Base-by-base conservation (phyloP, 2,329 filamentous ascomycete genomes). In the Paecilomyces sp. region DNA sequence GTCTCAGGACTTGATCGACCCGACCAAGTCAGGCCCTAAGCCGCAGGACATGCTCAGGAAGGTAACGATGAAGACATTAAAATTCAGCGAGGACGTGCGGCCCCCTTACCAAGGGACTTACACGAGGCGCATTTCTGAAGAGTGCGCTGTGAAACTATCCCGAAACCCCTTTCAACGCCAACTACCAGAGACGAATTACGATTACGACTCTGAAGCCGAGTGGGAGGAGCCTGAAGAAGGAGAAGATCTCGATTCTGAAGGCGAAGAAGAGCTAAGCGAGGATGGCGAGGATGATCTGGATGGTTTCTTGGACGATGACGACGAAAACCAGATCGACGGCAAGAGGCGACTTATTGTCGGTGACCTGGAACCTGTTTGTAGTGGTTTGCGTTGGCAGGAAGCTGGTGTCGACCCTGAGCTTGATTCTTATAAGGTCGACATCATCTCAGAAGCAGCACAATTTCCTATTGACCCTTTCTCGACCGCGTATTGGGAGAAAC, bases 281-380 rank as follows among this genome's bases (percentile, higher is more conserved):
- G 85, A 85, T 11, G 88, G 86, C n/a, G 89, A 90, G 15, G 89
- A 90, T 63, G 92, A 95, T 61, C 89, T 96, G 87, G 90, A 91
- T 3, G 92, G 87, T 18, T 97, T 97, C 69, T 80, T 97, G 1
- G 92, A 96, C 66, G 91, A 95, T 67, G 90, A 90, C 5, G 90
- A 95, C 57, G 90, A 94, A 74, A 68, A 73, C 7, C 68, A 83
- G 77, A 61, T 77, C 74, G 70, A 79, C 75, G 64, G 80, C 72
- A 82, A 84, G 79, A 78, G 83, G 71, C 74, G 87, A 76, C 73
- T 83, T 6, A 77, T 83, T 67, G 84, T 79, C 33, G 85, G 87
- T 31, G 86, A 90, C 64, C 81, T 95, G 68, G 85, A 92, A 68
- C 91, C 92, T 0, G 79, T 89, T 51, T 89, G 83, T 70, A 91